phyloP scores from a whole-genome alignment of 257 asterid genomes.

The Solanum arcanum region DNA sequence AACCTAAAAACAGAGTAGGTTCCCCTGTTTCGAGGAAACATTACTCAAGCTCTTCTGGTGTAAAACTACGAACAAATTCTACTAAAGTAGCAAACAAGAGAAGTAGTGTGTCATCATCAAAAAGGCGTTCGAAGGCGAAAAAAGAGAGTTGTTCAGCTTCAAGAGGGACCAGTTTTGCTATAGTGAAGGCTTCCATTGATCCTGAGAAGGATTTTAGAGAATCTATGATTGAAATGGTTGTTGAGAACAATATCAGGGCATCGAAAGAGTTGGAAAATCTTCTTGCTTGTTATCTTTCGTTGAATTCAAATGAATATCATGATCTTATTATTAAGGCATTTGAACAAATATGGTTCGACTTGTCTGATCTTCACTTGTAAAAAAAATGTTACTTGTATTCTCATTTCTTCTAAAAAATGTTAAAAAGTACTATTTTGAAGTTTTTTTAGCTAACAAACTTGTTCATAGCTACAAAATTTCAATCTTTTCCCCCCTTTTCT shows the following conservation, averaged over 20 bases:
- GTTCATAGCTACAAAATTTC: not conserved
- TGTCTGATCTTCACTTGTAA: slow-evolving; percentile 20
- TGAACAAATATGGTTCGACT: slow-evolving; percentile 74
- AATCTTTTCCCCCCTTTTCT: not conserved
- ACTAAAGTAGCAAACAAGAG: slow-evolving; percentile 30
- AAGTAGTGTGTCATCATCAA: slow-evolving; percentile 18
- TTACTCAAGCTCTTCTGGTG: slow-evolving; percentile 34
- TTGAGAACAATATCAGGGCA: slow-evolving; percentile 57
- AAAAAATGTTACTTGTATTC: not conserved
- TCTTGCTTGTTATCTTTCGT: slow-evolving; percentile 76
- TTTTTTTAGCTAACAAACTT: not conserved
- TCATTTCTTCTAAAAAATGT: not conserved
- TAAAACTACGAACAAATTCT: slow-evolving; percentile 38
- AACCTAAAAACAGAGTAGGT: not conserved
- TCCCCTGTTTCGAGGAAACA: slow-evolving; percentile 28
- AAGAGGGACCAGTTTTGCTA: slow-evolving; percentile 49
- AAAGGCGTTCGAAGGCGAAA: not conserved
- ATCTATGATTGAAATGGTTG: slow-evolving; percentile 88
- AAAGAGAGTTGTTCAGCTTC: slow-evolving; percentile 14
- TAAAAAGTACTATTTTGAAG: not conserved
- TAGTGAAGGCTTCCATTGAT: slow-evolving; percentile 81
- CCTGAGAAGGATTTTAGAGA: slow-evolving; percentile 81
- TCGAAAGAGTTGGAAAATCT: slow-evolving; percentile 75
- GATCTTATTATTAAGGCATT: slow-evolving; percentile 61
- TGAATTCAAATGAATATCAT: slow-evolving; percentile 73